Base-by-base conservation (phyloP, 2,329 filamentous ascomycete genomes). In the Fusarium graminum region DNA sequence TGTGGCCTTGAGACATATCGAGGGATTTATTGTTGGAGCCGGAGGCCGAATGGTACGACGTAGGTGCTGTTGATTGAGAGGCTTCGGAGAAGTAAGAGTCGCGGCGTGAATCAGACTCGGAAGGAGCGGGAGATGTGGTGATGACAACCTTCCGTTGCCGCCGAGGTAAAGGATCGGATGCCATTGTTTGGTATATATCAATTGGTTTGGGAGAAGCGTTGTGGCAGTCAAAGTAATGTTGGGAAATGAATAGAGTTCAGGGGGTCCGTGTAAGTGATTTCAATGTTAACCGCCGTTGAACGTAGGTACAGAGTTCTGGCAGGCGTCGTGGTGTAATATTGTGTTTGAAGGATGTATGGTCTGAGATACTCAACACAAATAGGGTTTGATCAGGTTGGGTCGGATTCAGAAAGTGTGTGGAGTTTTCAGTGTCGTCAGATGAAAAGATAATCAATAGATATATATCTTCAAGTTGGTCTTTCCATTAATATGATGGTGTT, bases 11-110 rank as follows among this genome's bases (percentile, higher is more conserved):
- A 19, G 65, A 26, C 16, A 42, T 32, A 29, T 63, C 52, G 17
- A 64, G 53, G 39, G 59, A 45, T 55, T 71, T 73, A 46, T 65
- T 72, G 29, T 70, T 63, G 14, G 69, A 69, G 26, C 68, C 61
- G 14, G 71, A 73, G 32, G 62, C 56, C 41, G 71, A 73, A 40
- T 71, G 68, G 30, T 72, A 69, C 14, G 71, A 73, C 39, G 71
- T 73, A 22, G 71, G 71, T n/a, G 71, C 71, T n/a, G 71, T 73
- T 53, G 71, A 72, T 40, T 71, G 70, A 28, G 70, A 73, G 9
- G 46, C 54, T 60, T 73, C 67, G 42, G 71, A 73, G 42, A 72
- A 72, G 62, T 73, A 73, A 43, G 71, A 73, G 60, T 71, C 69
- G 41, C 66, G 68, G 51, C 72, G 63, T 45, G 71, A 73, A 50